Base-by-base conservation (phyloP, 1,284 basidiomycete species). In the Ustilago xerochloae region DNA sequence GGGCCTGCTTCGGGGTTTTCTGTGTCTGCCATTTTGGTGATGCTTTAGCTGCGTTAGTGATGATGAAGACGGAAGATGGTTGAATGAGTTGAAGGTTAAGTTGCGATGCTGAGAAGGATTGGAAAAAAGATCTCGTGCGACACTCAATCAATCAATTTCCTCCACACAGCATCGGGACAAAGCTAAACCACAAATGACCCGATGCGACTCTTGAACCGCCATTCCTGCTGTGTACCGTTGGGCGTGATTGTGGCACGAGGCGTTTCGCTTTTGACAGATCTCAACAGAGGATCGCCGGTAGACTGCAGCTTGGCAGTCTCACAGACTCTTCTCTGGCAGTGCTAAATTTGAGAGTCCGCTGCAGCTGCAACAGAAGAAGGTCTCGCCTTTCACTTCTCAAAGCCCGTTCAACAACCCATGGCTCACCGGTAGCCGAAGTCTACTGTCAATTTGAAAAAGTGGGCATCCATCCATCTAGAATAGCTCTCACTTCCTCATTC, bases 1-100 rank as follows among this genome's bases (percentile, higher is more conserved):
- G 71, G 71, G 13, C 71, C 71, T 9, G 71, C 71, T 56, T 74
- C 71, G 41, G 56, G 15, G n/a, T 4, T 26, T 49, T 70, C 60
- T 9, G 50, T 22, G 62, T 70, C 67, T 7, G 61, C 67, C 67
- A 70, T 70, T 3, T 7, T 61, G 56, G 16, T 15, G 7, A 5
- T 22, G 24, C 6, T 24, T 38, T 24, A 6, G 33, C 9, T 18
- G 3, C 26, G 30, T 15, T 22, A 12, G 39, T 26, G 32, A 6
- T 6, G 36, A 26, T 32, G 38, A 13, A 28, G 38, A 10, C 16
- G 22, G 41, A 55, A 35, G 41, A 28, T 15, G 26, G 41, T 26
- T 20, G n/a, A 33, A 26, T 32, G 38, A 39, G 24, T 30, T 15
- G 15, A 39, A 22, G 30, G 22, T 41, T 35, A 22, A 26, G 24